Base-by-base conservation (phyloP, 23 red algal genomes). In the Agarophyton chilense region DNA sequence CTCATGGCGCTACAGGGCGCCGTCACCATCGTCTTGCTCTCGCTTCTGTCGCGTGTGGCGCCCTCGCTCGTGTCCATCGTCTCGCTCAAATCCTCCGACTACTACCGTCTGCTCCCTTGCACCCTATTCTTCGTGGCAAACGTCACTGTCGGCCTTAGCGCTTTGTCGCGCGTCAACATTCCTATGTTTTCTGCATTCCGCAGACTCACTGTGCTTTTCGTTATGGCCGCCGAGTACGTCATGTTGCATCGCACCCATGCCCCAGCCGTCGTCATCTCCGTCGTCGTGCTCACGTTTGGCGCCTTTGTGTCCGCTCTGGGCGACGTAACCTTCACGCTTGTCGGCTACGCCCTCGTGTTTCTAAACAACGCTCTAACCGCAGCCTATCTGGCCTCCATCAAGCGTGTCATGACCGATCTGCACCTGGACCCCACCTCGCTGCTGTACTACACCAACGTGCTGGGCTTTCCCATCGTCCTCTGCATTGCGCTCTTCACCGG, bases 151-250 rank as follows among this genome's bases (percentile, higher is more conserved):
- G 96, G 96, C 16, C 81, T 98, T 5, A 88, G 84, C 42, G 96
- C 93, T 10, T 81, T 98, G 29, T 90, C 83, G 36, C 81, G 79
- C 52, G 96, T 95, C 52, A 98, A 95, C 50, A 92, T 98, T 26
- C 96, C 96, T 45, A 98, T 98, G 96, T 98, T 98, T 72, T 95
- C 92, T 24, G 96, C 92, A 4, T 98, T 98, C 55, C 87, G 96
- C 52, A 81, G 96, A 8, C 88, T 98, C 35, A 93, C 96, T 6
- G 90, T 93, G n/a, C 67, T 98, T 24, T 89, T 89, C 77, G 96
- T 98, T 29, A 98, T 98, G 96, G 77, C 72, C 34, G 83, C 92
- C 44, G 96, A 98, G 74, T 95, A 87, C 35, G 16, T 95, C 24
- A 83, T 98, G 62, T 56, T 98, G 1, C 82, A 85, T 52, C 93